These are phyloP conservation scores for Fraxinus excelsior DNA, from an alignment of 257 asterid genomes.

Conservation along the genomic window DNA sequence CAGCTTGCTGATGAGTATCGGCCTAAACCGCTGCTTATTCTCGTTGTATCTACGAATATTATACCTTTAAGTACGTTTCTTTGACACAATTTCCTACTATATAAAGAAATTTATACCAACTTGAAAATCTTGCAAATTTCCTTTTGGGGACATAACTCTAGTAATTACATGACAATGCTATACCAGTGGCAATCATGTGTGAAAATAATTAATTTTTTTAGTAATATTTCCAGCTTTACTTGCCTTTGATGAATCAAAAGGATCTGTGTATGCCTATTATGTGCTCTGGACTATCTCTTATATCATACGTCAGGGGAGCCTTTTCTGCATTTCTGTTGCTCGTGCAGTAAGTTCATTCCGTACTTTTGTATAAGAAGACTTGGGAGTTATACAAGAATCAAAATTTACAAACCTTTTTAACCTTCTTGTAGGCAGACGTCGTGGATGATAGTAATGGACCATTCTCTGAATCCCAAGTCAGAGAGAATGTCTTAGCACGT, in stretches of 20 bases:
- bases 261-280: slow-evolving; percentile 75
- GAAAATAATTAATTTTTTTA: background rate
- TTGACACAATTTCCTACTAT: background rate
- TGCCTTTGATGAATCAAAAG: slow-evolving; percentile 69
- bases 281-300: slow-evolving; percentile 62
- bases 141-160: background rate
- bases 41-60: slow-evolving; percentile 72
- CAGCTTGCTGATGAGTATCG: slow-evolving; percentile 93
- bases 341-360: slow-evolving; percentile 65
- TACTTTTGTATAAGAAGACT: slow-evolving; percentile 2
- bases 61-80: slow-evolving; percentile 72
- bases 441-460: slow-evolving; percentile 50
- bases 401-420: slow-evolving; percentile 3
- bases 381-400: slow-evolving; percentile 12
- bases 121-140: background rate
- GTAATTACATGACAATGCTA: background rate
- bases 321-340: slow-evolving; percentile 86
- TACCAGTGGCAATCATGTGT: background rate
- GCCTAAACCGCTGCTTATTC: slow-evolving; percentile 82
- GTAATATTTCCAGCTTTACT: slow-evolving; percentile 63
- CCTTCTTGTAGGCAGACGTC: slow-evolving; percentile 73
- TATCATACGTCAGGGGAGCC: slow-evolving; percentile 90
- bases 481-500: slow-evolving; percentile 79
- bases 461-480: slow-evolving; percentile 75
- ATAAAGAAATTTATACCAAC: background rate